Percentiles rank a stretch among this genome's conserved stretches.
Evolutionary conservation across 139 green algal genomes (phyloP).

Genomic region (Edaphochlamys debaryana): DNA sequence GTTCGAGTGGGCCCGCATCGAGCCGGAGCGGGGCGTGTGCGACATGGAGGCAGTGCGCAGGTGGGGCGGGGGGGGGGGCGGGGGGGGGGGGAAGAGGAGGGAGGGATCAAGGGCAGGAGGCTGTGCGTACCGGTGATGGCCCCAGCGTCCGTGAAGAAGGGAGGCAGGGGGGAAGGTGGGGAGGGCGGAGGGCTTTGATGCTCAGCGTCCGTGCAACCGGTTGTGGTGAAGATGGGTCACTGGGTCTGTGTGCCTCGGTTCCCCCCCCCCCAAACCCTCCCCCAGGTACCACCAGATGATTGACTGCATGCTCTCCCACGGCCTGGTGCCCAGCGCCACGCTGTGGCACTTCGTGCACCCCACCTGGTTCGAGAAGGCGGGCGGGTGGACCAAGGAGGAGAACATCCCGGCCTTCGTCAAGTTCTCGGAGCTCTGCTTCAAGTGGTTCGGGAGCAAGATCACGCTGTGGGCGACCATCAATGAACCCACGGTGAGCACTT

Average conservation of each 20-base stretch:
- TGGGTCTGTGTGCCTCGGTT: too few relatives aligned
- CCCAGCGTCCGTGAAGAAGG: too few relatives aligned
- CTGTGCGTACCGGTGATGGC: too few relatives aligned
- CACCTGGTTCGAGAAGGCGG: constrained; percentile 83
- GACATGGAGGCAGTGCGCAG: constrained; percentile 71
- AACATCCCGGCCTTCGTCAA: constrained; percentile 85
- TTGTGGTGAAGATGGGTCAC: too few relatives aligned
- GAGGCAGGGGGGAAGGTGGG: too few relatives aligned
- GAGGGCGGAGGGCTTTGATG: too few relatives aligned
- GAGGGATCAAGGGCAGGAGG: too few relatives aligned
- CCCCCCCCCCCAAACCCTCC: too few relatives aligned
- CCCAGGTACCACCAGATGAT: constrained; percentile 71
- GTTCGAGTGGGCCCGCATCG: constrained; percentile 85
- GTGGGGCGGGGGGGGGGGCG: too few relatives aligned
- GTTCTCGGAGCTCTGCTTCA: constrained; percentile 67
- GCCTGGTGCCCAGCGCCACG: constrained; percentile 80
- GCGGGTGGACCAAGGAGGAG: constrained; percentile 75
- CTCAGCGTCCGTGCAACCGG: too few relatives aligned
- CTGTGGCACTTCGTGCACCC: constrained; percentile 90
- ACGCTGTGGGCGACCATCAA: constrained; percentile 90
- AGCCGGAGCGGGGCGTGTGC: constrained; percentile 67
- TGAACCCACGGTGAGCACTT: constrained; percentile 88
- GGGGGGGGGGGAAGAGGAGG: too few relatives aligned
- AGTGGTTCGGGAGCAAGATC: constrained; percentile 69
- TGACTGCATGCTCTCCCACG: constrained; percentile 56